Evolutionary conservation across 2,329 filamentous ascomycete species (phyloP).

Genomic region (Cercospora sojina): DNA sequence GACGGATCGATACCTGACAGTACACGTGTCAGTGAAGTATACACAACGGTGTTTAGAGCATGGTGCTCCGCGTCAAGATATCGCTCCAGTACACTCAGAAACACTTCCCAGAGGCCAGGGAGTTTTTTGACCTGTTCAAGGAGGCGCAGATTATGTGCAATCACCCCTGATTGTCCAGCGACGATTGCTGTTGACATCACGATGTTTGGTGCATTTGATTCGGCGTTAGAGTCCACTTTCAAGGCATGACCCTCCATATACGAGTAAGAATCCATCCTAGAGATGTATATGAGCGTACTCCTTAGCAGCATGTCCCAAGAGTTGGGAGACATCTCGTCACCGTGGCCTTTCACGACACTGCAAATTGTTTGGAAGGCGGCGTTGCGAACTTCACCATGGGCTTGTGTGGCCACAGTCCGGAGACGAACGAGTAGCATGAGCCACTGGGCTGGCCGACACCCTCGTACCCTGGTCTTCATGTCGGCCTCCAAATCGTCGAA

Average conservation of each 20-base stretch:
- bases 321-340: slow-evolving; percentile 71
- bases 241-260: slow-evolving; percentile 19
- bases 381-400: slow-evolving; percentile 73
- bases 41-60: slow-evolving; percentile 45
- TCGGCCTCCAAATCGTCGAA: slow-evolving; percentile 29
- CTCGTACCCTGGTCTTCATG: slow-evolving; percentile 14
- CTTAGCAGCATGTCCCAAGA: slow-evolving; percentile 83
- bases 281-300: slow-evolving; percentile 74
- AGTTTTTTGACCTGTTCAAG: slow-evolving; percentile 68
- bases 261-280: slow-evolving; percentile 47
- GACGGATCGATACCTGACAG: slow-evolving; percentile 36
- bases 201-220: slow-evolving; percentile 17
- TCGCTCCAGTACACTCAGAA: slow-evolving; percentile 66
- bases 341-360: slow-evolving; percentile 88
- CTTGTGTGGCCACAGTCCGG: slow-evolving; percentile 68
- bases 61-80: slow-evolving; percentile 45
- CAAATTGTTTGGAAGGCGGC: slow-evolving; percentile 89
- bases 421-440: slow-evolving; percentile 71
- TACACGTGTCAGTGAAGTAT: slow-evolving; percentile 42
- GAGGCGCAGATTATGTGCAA: slow-evolving; percentile 73
- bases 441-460: slow-evolving; percentile 63
- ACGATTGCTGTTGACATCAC: slow-evolving; percentile 74
- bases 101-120: slow-evolving; percentile 69
- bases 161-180: slow-evolving; percentile 68
- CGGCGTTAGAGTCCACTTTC: not conserved